phyloP scores from a whole-genome alignment of 768 basidiomycete species.

The Mycena maculata region DNA sequence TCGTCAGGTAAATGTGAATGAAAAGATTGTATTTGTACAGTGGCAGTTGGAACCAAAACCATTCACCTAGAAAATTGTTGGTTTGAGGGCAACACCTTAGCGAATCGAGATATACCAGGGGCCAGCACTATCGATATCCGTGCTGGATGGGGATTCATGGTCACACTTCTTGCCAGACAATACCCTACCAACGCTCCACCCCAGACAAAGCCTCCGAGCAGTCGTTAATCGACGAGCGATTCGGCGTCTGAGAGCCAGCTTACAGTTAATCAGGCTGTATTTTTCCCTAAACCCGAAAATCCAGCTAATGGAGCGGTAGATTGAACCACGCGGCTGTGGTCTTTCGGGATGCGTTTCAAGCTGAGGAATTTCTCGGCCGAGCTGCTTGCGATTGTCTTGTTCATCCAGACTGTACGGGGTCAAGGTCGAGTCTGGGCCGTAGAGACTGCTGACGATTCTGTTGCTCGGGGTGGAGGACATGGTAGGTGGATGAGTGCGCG shows the following conservation, averaged over 20 bases:
- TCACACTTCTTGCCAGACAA: slow-evolving; percentile 36
- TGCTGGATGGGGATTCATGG: slow-evolving; percentile 33
- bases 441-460: not conserved
- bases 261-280: slow-evolving; percentile 38
- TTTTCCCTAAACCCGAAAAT: slow-evolving; percentile 42
- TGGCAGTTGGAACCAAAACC: slow-evolving; percentile 38
- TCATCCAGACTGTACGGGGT: slow-evolving; percentile 4
- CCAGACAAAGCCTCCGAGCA: slow-evolving; percentile 35
- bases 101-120: not conserved
- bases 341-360: not conserved
- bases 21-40: slow-evolving; percentile 37
- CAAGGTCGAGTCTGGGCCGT: slow-evolving; percentile 10
- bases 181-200: slow-evolving; percentile 43
- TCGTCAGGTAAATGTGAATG: slow-evolving; percentile 42
- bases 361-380: not conserved
- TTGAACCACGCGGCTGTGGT: not conserved
- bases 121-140: not conserved
- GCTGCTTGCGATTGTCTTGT: slow-evolving; percentile 1
- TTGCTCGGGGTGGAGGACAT: slow-evolving; percentile 22
- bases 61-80: slow-evolving; percentile 37
- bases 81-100: not conserved
- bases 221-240: not conserved
- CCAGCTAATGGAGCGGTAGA: slow-evolving; percentile 41
- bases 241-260: not conserved
- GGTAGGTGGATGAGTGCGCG: no score